A percentile compares a stretch with the other conserved stretches of the same genome.
phyloP scores from a whole-genome alignment of 2,329 filamentous ascomycete genomes.

The Sodiomyces alkalinus region DNA sequence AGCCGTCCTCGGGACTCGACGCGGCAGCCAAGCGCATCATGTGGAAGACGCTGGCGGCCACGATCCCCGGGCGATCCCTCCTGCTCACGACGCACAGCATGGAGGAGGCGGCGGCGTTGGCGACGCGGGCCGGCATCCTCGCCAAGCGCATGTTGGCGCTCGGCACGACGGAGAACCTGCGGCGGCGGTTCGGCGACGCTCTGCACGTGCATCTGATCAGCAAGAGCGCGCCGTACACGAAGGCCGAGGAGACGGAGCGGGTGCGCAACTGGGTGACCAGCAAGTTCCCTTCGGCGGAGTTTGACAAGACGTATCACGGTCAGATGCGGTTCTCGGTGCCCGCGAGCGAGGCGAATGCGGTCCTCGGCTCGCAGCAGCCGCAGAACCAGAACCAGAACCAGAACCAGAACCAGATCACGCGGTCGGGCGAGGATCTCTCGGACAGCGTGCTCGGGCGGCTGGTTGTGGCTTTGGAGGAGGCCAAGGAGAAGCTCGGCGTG shows the following conservation, averaged over 20 bases:
- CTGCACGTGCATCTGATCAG: constrained; percentile 74
- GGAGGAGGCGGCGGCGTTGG: constrained; percentile 88
- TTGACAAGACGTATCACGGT: constrained; percentile 43
- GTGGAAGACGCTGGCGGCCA: constrained; percentile 70
- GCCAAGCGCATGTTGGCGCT: constrained; percentile 74
- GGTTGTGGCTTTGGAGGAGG: constrained; percentile 58
- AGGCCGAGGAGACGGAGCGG: constrained; percentile 47
- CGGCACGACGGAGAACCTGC: constrained; percentile 57
- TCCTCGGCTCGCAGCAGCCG: constrained; percentile 10
- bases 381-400: background rate
- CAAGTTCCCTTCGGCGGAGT: constrained; percentile 46
- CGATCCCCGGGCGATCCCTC: constrained; percentile 64
- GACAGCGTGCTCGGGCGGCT: constrained; percentile 48
- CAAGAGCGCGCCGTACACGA: constrained; percentile 57
- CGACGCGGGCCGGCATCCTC: constrained; percentile 72
- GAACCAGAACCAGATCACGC: constrained; percentile 9
- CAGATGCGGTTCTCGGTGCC: constrained; percentile 14
- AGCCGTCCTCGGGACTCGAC: constrained; percentile 79
- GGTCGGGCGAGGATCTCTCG: constrained; percentile 13
- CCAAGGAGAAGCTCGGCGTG: constrained; percentile 52
- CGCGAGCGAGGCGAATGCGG: constrained; percentile 43
- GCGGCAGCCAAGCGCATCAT: constrained; percentile 83
- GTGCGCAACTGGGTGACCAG: constrained; percentile 51
- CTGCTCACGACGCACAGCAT: constrained; percentile 87
- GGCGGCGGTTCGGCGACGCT: constrained; percentile 60